Evolutionary conservation across 2,329 filamentous ascomycete species (phyloP), one percentile per base, ranked within the genome.

Genomic region (Sarocladiaceae sp.): DNA sequence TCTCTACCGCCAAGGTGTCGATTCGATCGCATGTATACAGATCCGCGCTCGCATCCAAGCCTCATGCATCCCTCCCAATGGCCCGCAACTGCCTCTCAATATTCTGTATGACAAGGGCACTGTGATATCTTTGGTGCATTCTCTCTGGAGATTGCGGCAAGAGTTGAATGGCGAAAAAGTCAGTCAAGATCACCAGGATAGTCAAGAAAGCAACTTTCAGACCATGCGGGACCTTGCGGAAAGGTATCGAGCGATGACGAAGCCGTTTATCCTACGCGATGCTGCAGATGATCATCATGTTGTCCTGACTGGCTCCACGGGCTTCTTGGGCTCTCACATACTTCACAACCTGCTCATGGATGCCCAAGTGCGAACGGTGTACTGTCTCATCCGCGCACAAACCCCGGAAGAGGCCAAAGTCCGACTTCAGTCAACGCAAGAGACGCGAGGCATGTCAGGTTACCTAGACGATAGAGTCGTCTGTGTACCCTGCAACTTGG

Each of bases 231-330:
- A 32, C 12, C 6, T 43, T 26, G 24, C 15, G 7, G 37, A 21
- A 41, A 29, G 19, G 37, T 41, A 41, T 16, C 26, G 13, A 19
- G 5, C 4, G 23, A 18, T 16, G 10, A 5, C 29, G 9, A n/a
- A 6, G 10, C 29, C 23, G 37, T 6, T 15, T 5, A 5, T 10
- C 10, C 10, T 10, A 10, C 23, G 6, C 3, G 7, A 27, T 15
- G 19, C n/a, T n/a, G 19, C 23, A 5, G 9, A 15, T 15, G 37
- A 16, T 16, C 6, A 41, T 15, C n/a, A 18, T 29, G 46, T 58
- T 1, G 59, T 80, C 2, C 57, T 85, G 3, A 85, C 82, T 0
- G 82, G 82, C 2, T 73, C 74, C 1, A 85, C 82, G 0, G 82
- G 82, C 1, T 81, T 80, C 2, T 65, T 85, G 0, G 82, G 82